phyloP scores from a whole-genome alignment of 2,329 filamentous ascomycete genomes.

The Talaromyces rugulosus region DNA sequence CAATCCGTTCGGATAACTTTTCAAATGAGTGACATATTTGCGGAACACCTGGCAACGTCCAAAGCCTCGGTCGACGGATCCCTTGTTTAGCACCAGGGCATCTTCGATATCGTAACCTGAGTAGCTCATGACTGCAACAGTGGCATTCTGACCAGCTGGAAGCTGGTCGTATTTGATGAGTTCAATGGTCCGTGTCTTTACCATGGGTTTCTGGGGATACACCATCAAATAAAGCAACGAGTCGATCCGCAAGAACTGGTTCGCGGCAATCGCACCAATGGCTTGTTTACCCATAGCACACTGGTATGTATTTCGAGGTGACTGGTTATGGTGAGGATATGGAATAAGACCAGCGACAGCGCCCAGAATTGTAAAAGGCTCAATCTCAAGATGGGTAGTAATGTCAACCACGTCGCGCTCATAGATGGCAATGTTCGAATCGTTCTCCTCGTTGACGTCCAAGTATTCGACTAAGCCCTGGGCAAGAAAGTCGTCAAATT shows the following conservation, averaged over 20 bases:
- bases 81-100: constrained; percentile 93
- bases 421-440: constrained; percentile 86
- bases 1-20: constrained; percentile 81
- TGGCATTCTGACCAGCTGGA: constrained; percentile 93
- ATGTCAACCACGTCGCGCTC: constrained; percentile 76
- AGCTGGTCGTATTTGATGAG: constrained; percentile 96
- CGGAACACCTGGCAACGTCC: constrained; percentile 97
- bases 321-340: constrained; percentile 98
- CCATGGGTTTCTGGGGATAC: constrained; percentile 95
- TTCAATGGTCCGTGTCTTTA: constrained; percentile 95
- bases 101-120: constrained; percentile 99
- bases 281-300: constrained; percentile 99
- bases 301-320: constrained; percentile 96
- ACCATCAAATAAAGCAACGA: constrained; percentile 95
- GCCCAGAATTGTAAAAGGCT: constrained; percentile 93
- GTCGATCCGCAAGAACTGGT: constrained; percentile 95
- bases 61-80: constrained; percentile 89
- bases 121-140: constrained; percentile 98
- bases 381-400: constrained; percentile 94
- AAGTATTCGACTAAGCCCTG: constrained; percentile 92
- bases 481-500: constrained; percentile 91
- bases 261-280: constrained; percentile 95
- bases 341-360: constrained; percentile 95
- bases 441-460: constrained; percentile 97
- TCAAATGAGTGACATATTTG: constrained; percentile 82